phyloP scores from a whole-genome alignment of 306 rosid species.

The Corylus americana region DNA sequence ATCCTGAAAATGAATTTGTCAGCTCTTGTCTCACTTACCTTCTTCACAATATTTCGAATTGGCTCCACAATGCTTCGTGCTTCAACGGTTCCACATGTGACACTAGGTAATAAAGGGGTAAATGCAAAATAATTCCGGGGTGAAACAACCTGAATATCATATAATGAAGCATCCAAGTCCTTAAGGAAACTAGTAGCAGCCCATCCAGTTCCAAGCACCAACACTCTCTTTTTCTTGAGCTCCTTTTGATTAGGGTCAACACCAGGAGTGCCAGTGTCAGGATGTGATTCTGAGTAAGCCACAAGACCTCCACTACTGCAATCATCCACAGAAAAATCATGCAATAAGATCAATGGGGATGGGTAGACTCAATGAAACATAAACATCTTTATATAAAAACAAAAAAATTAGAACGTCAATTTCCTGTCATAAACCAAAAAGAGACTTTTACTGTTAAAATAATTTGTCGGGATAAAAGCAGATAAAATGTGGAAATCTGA shows the following conservation, averaged over 20 bases:
- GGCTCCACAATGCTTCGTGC: conserved; percentile 97
- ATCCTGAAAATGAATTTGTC: conserved; percentile 4
- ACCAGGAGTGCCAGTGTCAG: conserved; percentile 40
- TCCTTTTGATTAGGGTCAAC: conserved; percentile 29
- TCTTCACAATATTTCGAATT: conserved; percentile 75
- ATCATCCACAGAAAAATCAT: conserved; percentile 6
- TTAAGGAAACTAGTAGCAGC: conserved; percentile 92
- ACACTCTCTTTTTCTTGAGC: conserved; percentile 60
- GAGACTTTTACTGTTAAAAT: not conserved
- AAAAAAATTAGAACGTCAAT: not conserved
- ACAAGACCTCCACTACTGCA: conserved; percentile 87
- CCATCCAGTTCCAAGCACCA: conserved; percentile 99
- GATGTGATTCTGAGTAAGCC: conserved; percentile 72
- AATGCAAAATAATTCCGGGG: conserved; percentile 93
- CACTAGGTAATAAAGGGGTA: conserved; percentile 92
- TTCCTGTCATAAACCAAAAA: not conserved
- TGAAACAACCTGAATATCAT: conserved; percentile 84
- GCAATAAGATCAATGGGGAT: not conserved
- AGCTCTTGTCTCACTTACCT: conserved; percentile 47
- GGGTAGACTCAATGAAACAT: not conserved
- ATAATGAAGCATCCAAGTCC: conserved; percentile 73
- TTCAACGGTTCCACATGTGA: conserved; percentile 95
- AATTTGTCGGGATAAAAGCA: not conserved
- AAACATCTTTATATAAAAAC: not conserved
- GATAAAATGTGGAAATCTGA: not conserved